Conservation (phyloP, 2,329 filamentous ascomycete genomes). For the Talaromyces sp. region DNA sequence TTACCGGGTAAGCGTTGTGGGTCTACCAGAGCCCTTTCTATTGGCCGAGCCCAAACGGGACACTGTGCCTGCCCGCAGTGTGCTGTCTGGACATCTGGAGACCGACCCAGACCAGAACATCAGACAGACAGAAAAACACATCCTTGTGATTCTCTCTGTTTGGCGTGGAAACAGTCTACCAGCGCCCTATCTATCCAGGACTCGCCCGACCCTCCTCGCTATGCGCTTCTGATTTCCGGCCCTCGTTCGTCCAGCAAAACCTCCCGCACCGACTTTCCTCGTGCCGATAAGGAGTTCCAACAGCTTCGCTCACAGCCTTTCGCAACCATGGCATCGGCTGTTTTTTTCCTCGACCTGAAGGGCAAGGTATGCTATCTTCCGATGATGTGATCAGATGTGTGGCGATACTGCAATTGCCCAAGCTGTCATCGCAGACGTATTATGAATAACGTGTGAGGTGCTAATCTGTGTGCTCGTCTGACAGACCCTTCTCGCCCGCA, state of each 20-base stretch:
- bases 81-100: neutral
- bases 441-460: neutral
- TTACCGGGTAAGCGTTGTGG: conserved; percentile 13
- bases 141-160: neutral
- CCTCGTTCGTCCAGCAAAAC: neutral
- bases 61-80: neutral
- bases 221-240: neutral
- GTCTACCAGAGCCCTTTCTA: neutral
- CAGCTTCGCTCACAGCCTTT: neutral
- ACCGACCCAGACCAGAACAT: neutral
- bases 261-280: neutral
- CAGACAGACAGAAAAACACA: neutral
- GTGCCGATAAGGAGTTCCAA: neutral
- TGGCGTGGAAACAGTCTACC: neutral
- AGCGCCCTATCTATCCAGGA: neutral
- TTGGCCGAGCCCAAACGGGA: conserved; percentile 7
- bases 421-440: neutral
- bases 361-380: conserved; percentile 69
- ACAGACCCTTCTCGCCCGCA: conserved; percentile 94
- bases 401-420: neutral
- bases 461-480: conserved; percentile 14
- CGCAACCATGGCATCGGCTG: conserved; percentile 79
- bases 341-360: conserved; percentile 99
- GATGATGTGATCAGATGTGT: neutral
- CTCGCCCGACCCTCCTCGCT: neutral